Conservation (phyloP, 2,329 filamentous ascomycete species). For the Penicillium sp. region DNA sequence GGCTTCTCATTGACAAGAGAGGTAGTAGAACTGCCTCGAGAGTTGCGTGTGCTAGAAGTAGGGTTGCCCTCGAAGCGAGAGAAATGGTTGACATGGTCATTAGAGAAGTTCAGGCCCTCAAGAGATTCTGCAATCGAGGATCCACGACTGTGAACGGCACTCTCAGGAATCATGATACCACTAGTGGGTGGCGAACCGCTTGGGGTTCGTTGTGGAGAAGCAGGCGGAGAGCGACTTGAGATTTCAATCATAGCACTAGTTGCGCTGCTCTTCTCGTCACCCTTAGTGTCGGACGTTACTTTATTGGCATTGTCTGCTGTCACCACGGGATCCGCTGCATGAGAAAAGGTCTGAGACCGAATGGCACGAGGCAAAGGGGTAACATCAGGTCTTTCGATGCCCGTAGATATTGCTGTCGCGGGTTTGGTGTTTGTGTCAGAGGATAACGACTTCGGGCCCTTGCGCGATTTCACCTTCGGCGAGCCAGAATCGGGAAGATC, state of each 20-base stretch:
- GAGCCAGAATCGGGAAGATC: conserved; percentile 27
- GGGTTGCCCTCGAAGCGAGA: conserved; percentile 26
- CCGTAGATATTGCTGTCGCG: conserved; percentile 28
- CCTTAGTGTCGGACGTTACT: conserved; percentile 56
- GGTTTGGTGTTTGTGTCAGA: conserved; percentile 20
- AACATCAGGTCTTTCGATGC: conserved; percentile 35
- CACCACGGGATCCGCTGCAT: conserved; percentile 64
- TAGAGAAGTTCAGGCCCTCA: conserved; percentile 21
- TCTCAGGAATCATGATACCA: conserved; percentile 34
- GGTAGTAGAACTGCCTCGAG: conserved; percentile 24
- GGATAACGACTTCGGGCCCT: conserved; percentile 27
- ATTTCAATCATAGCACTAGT: conserved; percentile 67
- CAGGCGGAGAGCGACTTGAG: conserved; percentile 62
- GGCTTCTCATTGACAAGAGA: conserved; percentile 30
- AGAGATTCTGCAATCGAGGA: conserved; percentile 54
- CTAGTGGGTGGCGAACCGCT: conserved; percentile 45
- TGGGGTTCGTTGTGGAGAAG: conserved; percentile 53
- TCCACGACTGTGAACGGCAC: conserved; percentile 45
- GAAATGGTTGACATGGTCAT: conserved; percentile 27
- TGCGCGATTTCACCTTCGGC: conserved; percentile 28
- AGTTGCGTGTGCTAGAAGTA: conserved; percentile 22
- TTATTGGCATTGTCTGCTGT: conserved; percentile 67
- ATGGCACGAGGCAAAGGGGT: conserved; percentile 56
- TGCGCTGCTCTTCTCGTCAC: conserved; percentile 61
- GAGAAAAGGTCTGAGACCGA: conserved; percentile 64